Base-by-base conservation (phyloP, 495 filamentous ascomycete genomes). In the Aspergillus mulundensis region DNA sequence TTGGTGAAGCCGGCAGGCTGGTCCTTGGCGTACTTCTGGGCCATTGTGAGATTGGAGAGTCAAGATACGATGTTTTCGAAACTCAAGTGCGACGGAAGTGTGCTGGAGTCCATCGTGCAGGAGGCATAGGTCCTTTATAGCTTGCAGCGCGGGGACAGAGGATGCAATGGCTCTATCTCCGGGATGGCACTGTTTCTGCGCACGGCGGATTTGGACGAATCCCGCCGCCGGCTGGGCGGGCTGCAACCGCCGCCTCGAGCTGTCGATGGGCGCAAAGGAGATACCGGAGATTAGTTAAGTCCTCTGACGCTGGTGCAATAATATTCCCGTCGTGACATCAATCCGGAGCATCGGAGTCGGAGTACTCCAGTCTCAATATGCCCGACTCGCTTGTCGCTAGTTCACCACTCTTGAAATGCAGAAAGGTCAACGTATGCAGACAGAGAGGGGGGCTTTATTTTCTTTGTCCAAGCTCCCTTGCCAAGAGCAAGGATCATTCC, bases 1-100 rank as follows among this genome's bases (percentile, higher is more conserved):
- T 81, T 80, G 32, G 50, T 67, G 59, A 76, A 76, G 57, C 67
- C 73, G 14, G 40, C 48, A 12, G 70, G 54, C 56, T 76, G 71
- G 45, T 70, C 34, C 50, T 74, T 73, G 53, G 70, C 67, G 66
- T 70, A 70, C 49, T 61, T 44, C 32, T 36, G 32, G 43, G 62
- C 32, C 65, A 69, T 67, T 41, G 1, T 63, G 53, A 20, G 32
- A 69, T 66, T 41, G 1, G 61, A 46, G 21, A 10, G 12, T 36
- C 6, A 11, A 36, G 12, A 36, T 10, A 10, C 11, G 32, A 14
- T 7, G 32, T 15, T 11, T 10, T 30, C 5, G 4, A 30, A 10
- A 10, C 5, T 30, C 32, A 36, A 15, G 5, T 36, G 32, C 32
- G 25, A 36, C 12, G 11, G 32, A 36, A 14, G 8, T 36, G 11